Evolutionary conservation across 352 stramenopile species (phyloP), one percentile per base, ranked within the genome.

Genomic region (Pythium plurisporium): DNA sequence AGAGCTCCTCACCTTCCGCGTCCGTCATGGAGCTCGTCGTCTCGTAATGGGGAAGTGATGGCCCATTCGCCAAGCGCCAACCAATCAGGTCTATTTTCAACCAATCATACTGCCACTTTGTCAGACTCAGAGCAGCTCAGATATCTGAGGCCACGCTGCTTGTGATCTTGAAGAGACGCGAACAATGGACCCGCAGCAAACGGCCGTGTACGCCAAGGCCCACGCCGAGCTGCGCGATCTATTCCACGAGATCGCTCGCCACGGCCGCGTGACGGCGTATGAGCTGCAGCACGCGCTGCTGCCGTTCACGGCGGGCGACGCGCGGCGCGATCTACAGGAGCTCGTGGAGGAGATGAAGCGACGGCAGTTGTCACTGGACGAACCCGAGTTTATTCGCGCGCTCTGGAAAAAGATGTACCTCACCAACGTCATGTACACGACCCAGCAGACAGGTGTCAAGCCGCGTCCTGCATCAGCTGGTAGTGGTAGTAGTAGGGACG

Each of bases 371-470:
- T 66, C 62, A 23, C 62, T 90, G 3, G 72, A 86, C 45, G 76
- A 90, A 42, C 52, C 69, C 8, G 75, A 87, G 44, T 90, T 90
- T 55, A 62, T 86, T 14, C 77, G 73, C 22, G 62, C 81, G 19
- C 55, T 90, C 58, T 86, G 75, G 77, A 75, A 72, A 42, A 82
- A 73, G 47, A 84, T 86, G 75, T 90, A 89, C 45, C 55, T 82
- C 2, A 60, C 25, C 7, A 81, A 84, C 52, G 60, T 79, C 22
- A 47, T 73, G 19, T 73, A 76, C 37, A 64, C 61, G 0, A 52
- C 55, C 1, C 25, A 60, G 19, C 61, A 69, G 15, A 55, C 45
- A 3, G 25, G 29, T 10, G 12, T 19, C 20, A 26, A 25, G 9
- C 3, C 31, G 38, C n/a, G 34, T 3, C 36, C 58, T 1, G 17